Evolutionary conservation across 495 filamentous ascomycete genomes (phyloP), one percentile per base, ranked within the genome.

Genomic region (Aspergillus ostianus): DNA sequence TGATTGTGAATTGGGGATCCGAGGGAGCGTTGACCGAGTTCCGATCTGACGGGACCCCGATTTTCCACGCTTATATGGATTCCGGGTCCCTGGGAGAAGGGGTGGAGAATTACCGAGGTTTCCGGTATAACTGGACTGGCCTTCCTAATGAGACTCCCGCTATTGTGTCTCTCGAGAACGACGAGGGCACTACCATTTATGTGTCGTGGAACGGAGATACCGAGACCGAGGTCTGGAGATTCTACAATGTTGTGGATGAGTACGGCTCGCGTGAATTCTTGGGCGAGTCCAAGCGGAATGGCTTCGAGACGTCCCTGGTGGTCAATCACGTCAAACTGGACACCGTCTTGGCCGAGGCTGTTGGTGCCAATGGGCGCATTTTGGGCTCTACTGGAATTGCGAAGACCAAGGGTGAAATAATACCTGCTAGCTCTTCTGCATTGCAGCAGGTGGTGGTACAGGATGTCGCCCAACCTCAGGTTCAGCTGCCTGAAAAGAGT

Each of bases 1-100:
- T 75, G 2, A 67, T 84, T 0, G 76, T 85, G 17, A 82, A 82
- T 56, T 85, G 81, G 82, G 83, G 84, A 12, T 80, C 78, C 2
- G 73, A 77, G 21, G 78, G 81, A 0, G 79, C 78, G 8, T 64
- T 84, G 57, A 84, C 80, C 3, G 83, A 87, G 63, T 84, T 80
- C 66, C 73, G 69, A 4, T 55, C 69, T 0, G 73, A 84, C 21
- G 70, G 72, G 4, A 83, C 82, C 2, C 72, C 76, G 0, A 75
- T 84, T 26, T 82, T 82, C 64, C 73, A 73, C 47, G 65, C 69
- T 1, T 70, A 70, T 47, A 70, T 74, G 64, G 73, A 73, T 53
- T 70, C 70, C 0, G 70, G 60, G 1, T 32, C 51, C 5, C 57
- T 74, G 23, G 67, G 71, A 23, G 63, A 69, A 27, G 71, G 72